phyloP scores from a whole-genome alignment of 2,329 filamentous ascomycete genomes.

The Fusarium neocosmosporiellum region DNA sequence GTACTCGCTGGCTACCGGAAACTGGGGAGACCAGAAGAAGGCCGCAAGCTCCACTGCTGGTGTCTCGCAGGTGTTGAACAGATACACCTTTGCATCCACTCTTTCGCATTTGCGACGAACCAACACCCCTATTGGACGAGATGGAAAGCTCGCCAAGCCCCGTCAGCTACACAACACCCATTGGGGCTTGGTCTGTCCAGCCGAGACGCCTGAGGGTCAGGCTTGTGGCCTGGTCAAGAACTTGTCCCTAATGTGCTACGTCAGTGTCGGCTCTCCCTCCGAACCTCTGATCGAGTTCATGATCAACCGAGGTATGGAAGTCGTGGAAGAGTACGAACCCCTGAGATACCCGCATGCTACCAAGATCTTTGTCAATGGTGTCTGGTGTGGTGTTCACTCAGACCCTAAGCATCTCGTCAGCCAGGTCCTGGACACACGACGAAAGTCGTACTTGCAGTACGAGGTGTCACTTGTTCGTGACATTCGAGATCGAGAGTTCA shows the following conservation, averaged over 20 bases:
- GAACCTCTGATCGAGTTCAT: slow-evolving; percentile 89
- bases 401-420: slow-evolving; percentile 88
- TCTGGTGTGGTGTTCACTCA: slow-evolving; percentile 96
- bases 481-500: slow-evolving; percentile 97
- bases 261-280: slow-evolving; percentile 92
- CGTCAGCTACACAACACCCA: slow-evolving; percentile 96
- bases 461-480: slow-evolving; percentile 96
- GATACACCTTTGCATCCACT: slow-evolving; percentile 97
- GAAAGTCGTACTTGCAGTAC: slow-evolving; percentile 85
- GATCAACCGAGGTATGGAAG: slow-evolving; percentile 94
- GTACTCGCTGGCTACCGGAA: slow-evolving; percentile 96
- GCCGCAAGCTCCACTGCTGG: slow-evolving; percentile 93
- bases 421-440: slow-evolving; percentile 80
- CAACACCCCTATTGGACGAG: slow-evolving; percentile 94
- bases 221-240: slow-evolving; percentile 99
- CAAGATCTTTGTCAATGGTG: slow-evolving; percentile 97
- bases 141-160: slow-evolving; percentile 98
- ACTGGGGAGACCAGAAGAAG: slow-evolving; percentile 99
- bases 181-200: slow-evolving; percentile 97
- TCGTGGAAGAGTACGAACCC: slow-evolving; percentile 94
- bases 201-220: slow-evolving; percentile 98
- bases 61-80: slow-evolving; percentile 97
- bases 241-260: slow-evolving; percentile 97
- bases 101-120: slow-evolving; percentile 96
- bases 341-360: slow-evolving; percentile 89